Evolutionary conservation across 2,329 filamentous ascomycete genomes (phyloP).

Genomic region (Fusarium odoratissimum): DNA sequence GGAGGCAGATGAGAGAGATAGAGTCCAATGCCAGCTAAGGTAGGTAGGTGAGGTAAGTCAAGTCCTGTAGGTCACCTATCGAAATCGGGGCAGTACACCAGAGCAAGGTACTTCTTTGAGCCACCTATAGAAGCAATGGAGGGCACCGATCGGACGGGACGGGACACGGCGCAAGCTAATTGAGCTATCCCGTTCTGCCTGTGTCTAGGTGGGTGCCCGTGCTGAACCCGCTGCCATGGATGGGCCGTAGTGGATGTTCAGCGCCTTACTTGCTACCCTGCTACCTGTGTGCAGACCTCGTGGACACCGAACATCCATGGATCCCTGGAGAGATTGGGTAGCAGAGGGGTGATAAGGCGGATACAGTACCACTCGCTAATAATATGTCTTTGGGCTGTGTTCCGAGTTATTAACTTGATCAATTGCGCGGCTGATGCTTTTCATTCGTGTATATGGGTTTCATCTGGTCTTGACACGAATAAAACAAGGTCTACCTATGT

Average conservation of each 20-base stretch:
- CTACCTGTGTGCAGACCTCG: conserved; percentile 10
- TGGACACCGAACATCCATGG: conserved; percentile 18
- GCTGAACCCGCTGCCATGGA: conserved; percentile 10
- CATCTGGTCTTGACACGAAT: not conserved
- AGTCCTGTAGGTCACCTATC: conserved; percentile 11
- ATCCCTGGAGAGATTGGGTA: conserved; percentile 4
- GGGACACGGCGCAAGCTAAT: conserved; percentile 7
- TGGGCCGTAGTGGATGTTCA: conserved; percentile 23
- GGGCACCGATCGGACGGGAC: conserved; percentile 23
- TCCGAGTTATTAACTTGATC: not conserved
- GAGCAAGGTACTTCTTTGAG: not conserved
- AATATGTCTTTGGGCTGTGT: conserved; percentile 4
- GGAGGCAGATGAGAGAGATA: conserved; percentile 26
- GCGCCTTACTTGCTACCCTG: conserved; percentile 4
- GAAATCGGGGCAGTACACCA: conserved; percentile 28
- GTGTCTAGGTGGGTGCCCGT: not conserved
- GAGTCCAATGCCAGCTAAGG: not conserved
- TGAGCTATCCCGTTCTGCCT: not conserved
- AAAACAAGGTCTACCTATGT: not conserved
- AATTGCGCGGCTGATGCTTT: not conserved
- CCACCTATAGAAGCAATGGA: not conserved
- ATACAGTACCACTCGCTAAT: not conserved
- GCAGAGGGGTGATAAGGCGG: not conserved
- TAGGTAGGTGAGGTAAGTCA: conserved; percentile 7
- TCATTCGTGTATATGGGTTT: not conserved